Conservation (phyloP, 176 grass and related monocot species). For the Musa acuminata region DNA sequence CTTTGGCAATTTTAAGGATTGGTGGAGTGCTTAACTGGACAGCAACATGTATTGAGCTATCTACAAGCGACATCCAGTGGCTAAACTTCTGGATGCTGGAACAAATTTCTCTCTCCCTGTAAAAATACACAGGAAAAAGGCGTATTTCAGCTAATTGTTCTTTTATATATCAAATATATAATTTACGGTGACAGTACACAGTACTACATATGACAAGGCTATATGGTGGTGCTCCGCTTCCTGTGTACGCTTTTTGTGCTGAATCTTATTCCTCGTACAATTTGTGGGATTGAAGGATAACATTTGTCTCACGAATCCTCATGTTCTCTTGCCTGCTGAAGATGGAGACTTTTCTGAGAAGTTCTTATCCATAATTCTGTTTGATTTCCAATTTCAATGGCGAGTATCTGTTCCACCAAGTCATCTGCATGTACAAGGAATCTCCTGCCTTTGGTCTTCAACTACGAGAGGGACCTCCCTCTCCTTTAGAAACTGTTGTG, state of each 20-base stretch:
- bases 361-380: neutral
- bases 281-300: neutral
- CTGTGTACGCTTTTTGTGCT: too few relatives aligned
- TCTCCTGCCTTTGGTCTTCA: neutral
- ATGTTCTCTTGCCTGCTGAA: neutral
- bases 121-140: too few relatives aligned
- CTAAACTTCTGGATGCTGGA: constrained; percentile 7
- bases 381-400: neutral
- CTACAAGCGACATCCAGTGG: constrained; percentile 15
- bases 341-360: neutral
- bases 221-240: too few relatives aligned
- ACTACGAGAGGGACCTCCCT: neutral
- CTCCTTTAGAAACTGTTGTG: neutral
- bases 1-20: constrained; percentile 30
- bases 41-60: constrained; percentile 45
- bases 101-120: too few relatives aligned
- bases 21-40: constrained; percentile 62
- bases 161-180: too few relatives aligned
- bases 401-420: neutral
- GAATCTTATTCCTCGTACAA: neutral
- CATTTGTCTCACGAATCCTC: too few relatives aligned
- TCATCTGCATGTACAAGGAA: neutral
- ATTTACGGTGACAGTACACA: too few relatives aligned
- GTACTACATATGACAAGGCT: too few relatives aligned
- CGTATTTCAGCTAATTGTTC: too few relatives aligned